phyloP scores from a whole-genome alignment of 768 basidiomycete species.

The Leucocoprinus leucothites region DNA sequence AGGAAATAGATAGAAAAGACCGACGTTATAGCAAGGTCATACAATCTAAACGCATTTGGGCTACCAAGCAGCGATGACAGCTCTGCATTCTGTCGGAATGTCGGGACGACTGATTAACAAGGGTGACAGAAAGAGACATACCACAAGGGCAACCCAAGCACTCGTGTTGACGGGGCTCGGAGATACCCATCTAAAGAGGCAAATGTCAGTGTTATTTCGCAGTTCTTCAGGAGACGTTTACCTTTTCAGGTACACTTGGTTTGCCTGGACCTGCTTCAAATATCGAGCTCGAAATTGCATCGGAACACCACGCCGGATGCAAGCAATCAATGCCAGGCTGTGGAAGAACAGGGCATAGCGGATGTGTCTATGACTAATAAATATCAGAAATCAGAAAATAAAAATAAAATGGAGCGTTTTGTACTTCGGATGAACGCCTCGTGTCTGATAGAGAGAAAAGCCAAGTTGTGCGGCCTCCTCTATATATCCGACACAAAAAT shows the following conservation, averaged over 20 bases:
- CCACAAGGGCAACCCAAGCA: slow-evolving; percentile 68
- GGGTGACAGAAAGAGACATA: slow-evolving; percentile 25
- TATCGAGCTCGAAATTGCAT: slow-evolving; percentile 37
- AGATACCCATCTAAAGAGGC: slow-evolving; percentile 54
- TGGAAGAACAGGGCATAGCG: slow-evolving; percentile 72
- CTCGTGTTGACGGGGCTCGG: slow-evolving; percentile 67
- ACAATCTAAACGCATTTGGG: slow-evolving; percentile 60
- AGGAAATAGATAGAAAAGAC: slow-evolving; percentile 15
- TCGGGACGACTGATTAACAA: background rate
- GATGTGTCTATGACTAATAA: slow-evolving; percentile 58
- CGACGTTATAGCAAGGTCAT: slow-evolving; percentile 67
- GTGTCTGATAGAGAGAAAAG: slow-evolving; percentile 56
- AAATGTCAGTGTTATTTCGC: background rate
- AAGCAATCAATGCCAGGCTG: slow-evolving; percentile 61
- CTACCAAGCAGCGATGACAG: slow-evolving; percentile 55
- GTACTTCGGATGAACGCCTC: slow-evolving; percentile 63
- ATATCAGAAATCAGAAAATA: slow-evolving; percentile 1
- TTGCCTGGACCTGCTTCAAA: slow-evolving; percentile 53
- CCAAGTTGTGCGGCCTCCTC: slow-evolving; percentile 61
- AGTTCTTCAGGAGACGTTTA: slow-evolving; percentile 17
- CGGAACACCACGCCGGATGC: slow-evolving; percentile 43
- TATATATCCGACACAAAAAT: slow-evolving; percentile 58
- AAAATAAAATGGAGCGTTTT: slow-evolving; percentile 16
- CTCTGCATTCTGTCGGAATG: slow-evolving; percentile 56
- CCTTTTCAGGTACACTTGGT: slow-evolving; percentile 62